Conservation (phyloP, 192 early-diverging fungal genomes). For the Phycomyces nitens region DNA sequence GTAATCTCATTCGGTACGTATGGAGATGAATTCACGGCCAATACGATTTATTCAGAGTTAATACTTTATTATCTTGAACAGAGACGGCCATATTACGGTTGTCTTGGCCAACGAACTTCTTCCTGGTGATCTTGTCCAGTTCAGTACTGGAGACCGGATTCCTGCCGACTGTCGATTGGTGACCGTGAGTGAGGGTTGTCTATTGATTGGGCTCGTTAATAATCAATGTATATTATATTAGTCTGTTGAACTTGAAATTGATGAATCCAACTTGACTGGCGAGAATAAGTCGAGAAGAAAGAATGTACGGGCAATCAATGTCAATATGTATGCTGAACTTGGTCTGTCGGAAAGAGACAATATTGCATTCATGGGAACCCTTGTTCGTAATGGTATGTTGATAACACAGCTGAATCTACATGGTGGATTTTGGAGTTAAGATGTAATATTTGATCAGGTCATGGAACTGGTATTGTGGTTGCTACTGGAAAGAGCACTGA, state of each 20-base stretch:
- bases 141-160: slow-evolving; percentile 87
- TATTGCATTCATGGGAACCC: slow-evolving; percentile 94
- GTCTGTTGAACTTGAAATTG: slow-evolving; percentile 81
- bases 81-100: slow-evolving; percentile 52
- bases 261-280: slow-evolving; percentile 88
- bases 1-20: slow-evolving; percentile 71
- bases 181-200: slow-evolving; percentile 30
- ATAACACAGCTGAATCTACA: slow-evolving; percentile 1
- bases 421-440: not conserved
- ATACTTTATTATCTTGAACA: no score
- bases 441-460: slow-evolving; percentile 38
- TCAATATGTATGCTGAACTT: slow-evolving; percentile 45
- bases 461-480: slow-evolving; percentile 87
- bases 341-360: slow-evolving; percentile 74
- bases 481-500: slow-evolving; percentile 87
- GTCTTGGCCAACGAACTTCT: slow-evolving; percentile 82
- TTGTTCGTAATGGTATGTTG: slow-evolving; percentile 72
- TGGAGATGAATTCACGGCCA: not conserved
- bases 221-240: slow-evolving; percentile 17
- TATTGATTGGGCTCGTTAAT: not conserved
- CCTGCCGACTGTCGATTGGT: slow-evolving; percentile 90
- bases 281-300: slow-evolving; percentile 83
- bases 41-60: no score
- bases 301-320: slow-evolving; percentile 46
- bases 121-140: slow-evolving; percentile 86